Percentiles rank a stretch among this genome's conserved stretches.
Conservation (phyloP, 2,329 filamentous ascomycete species). For the Colletotrichum lentis region DNA sequence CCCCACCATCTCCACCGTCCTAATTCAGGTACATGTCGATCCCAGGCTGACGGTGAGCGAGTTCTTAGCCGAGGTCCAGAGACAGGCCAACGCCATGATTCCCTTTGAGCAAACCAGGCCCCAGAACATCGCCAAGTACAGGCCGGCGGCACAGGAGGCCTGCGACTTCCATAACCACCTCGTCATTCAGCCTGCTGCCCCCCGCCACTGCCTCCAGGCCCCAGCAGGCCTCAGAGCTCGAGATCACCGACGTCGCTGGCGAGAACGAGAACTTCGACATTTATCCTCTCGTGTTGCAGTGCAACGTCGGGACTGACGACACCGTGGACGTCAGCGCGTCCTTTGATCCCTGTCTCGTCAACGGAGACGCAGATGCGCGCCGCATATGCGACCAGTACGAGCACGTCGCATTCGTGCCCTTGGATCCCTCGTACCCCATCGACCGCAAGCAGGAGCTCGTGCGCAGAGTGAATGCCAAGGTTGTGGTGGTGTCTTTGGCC, state of each 20-base stretch:
- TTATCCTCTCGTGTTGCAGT: slow-evolving; percentile 9
- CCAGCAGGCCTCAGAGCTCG: not conserved
- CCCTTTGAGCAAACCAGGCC: slow-evolving; percentile 41
- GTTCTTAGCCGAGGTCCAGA: slow-evolving; percentile 34
- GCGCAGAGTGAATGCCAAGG: not conserved
- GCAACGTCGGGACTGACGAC: slow-evolving; percentile 2
- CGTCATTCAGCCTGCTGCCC: slow-evolving; percentile 11
- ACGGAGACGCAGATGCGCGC: not conserved
- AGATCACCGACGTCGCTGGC: not conserved
- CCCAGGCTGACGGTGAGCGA: not conserved
- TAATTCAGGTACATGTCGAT: slow-evolving; percentile 51
- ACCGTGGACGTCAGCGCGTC: not conserved
- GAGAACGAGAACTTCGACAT: slow-evolving; percentile 6
- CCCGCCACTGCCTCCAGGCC: not conserved
- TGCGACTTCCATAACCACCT: slow-evolving; percentile 40
- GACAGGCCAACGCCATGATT: slow-evolving; percentile 39
- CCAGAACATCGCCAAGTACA: slow-evolving; percentile 41
- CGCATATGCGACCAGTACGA: slow-evolving; percentile 3
- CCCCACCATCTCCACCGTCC: slow-evolving; percentile 53
- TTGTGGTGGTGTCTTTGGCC: not conserved
- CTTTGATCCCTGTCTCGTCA: slow-evolving; percentile 1
- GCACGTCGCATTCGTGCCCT: slow-evolving; percentile 32
- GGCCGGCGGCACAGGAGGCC: slow-evolving; percentile 34
- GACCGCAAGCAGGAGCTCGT: slow-evolving; percentile 26
- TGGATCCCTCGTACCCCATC: slow-evolving; percentile 39